A percentile compares a stretch with the other conserved stretches of the same genome.
Conservation (phyloP, 805 yeast genomes). For the Saturnispora diversa region DNA sequence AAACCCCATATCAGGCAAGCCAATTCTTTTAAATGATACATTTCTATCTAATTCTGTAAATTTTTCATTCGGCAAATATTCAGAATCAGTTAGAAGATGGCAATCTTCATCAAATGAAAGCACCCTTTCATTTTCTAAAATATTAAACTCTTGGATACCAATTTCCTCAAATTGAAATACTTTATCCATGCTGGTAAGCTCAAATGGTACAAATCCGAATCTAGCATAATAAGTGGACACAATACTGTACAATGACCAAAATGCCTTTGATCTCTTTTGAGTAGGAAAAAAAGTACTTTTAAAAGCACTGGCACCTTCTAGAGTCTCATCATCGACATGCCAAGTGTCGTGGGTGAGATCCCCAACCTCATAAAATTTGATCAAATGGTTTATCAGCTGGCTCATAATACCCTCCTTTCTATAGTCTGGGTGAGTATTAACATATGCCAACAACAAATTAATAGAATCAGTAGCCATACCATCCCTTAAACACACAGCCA, state of each 20-base stretch:
- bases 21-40: slow-evolving; percentile 1
- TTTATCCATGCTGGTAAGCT: neutral
- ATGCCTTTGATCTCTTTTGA: neutral
- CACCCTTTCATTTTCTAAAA: neutral
- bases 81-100: neutral
- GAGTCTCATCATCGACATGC: slow-evolving; percentile 1
- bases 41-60: neutral
- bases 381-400: slow-evolving; percentile 6
- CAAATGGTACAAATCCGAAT: slow-evolving; percentile 9
- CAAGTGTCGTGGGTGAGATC: neutral
- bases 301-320: slow-evolving; percentile 1
- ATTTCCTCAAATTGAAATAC: neutral
- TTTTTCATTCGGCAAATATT: neutral
- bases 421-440: slow-evolving; percentile 10
- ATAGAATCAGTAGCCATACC: neutral
- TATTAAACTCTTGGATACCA: neutral
- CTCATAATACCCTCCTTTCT: slow-evolving; percentile 8
- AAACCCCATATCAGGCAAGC: neutral
- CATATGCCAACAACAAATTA: slow-evolving; percentile 5
- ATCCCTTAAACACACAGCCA: slow-evolving; percentile 5
- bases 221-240: slow-evolving; percentile 8
- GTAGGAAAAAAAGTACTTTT: neutral
- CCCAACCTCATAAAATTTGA: slow-evolving; percentile 10
- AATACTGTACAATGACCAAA: slow-evolving; percentile 12
- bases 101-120: neutral